Conservation (phyloP, 2,329 filamentous ascomycete species). For the Claviceps arundinis region DNA sequence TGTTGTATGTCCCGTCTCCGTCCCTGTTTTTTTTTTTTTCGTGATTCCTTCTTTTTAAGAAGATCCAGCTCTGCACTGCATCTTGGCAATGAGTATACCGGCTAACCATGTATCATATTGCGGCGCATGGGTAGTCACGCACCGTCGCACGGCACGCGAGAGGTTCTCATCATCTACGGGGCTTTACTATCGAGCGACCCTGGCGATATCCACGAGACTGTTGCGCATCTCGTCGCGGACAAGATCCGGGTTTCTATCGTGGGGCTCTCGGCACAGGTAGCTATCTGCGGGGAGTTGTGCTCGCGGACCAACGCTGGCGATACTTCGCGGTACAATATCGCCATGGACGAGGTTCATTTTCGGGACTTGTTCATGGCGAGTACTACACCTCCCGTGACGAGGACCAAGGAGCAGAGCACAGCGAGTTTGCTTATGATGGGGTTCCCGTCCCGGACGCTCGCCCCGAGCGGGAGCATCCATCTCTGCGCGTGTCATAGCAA, state of each 20-base stretch:
- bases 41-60: neutral
- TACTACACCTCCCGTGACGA: conserved; percentile 79
- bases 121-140: conserved; percentile 48
- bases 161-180: conserved; percentile 84
- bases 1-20: conserved; percentile 47
- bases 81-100: neutral
- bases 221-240: conserved; percentile 64
- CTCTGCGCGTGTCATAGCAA: conserved; percentile 86
- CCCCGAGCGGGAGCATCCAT: conserved; percentile 48
- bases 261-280: conserved; percentile 80
- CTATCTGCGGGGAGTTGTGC: conserved; percentile 83
- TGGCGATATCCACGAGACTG: conserved; percentile 87
- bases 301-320: conserved; percentile 76
- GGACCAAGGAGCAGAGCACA: conserved; percentile 44
- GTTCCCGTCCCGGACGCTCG: conserved; percentile 77
- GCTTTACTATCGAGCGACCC: conserved; percentile 84
- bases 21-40: neutral
- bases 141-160: conserved; percentile 82
- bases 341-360: conserved; percentile 64
- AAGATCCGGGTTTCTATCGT: conserved; percentile 80
- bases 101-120: neutral
- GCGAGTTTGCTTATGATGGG: conserved; percentile 88
- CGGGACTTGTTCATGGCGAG: conserved; percentile 76
- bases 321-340: conserved; percentile 64
- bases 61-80: no score